Evolutionary conservation across 2,329 filamentous ascomycete species (phyloP).

Genomic region (Epichloe festucae): DNA sequence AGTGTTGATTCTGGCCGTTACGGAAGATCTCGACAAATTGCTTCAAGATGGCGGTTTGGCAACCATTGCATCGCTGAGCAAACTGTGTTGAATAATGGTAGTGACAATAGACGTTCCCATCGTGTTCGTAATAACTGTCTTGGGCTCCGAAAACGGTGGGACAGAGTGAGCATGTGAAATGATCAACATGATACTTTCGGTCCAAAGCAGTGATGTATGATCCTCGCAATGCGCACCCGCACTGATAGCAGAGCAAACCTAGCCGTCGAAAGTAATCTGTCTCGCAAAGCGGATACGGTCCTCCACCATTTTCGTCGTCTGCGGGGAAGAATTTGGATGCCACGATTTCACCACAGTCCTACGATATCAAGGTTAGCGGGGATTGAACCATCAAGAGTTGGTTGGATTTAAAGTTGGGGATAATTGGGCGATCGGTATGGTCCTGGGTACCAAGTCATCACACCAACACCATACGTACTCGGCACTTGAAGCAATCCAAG

Average conservation of each 20-base stretch:
- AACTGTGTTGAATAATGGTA: slow-evolving; percentile 98
- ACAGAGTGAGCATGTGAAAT: slow-evolving; percentile 96
- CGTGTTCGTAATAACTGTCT: slow-evolving; percentile 98
- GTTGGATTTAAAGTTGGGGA: not conserved
- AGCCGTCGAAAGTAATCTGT: slow-evolving; percentile 94
- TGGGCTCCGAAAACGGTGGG: slow-evolving; percentile 96
- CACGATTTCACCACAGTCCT: slow-evolving; percentile 96
- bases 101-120: slow-evolving; percentile 92
- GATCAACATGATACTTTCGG: slow-evolving; percentile 96
- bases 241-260: slow-evolving; percentile 81
- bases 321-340: slow-evolving; percentile 98
- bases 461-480: slow-evolving; percentile 43
- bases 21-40: slow-evolving; percentile 98
- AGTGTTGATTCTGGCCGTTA: slow-evolving; percentile 96
- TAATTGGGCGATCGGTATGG: not conserved
- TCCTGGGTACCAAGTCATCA: not conserved
- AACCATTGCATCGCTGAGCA: slow-evolving; percentile 90
- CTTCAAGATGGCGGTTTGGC: slow-evolving; percentile 92
- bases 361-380: slow-evolving; percentile 8
- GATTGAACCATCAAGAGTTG: too few relatives aligned
- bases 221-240: slow-evolving; percentile 80
- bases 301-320: slow-evolving; percentile 72
- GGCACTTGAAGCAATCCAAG: slow-evolving; percentile 94
- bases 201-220: slow-evolving; percentile 98
- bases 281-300: slow-evolving; percentile 91